These are phyloP conservation scores for Mallotus nudiflorus DNA, from an alignment of 345 rosid genomes.

Conservation along the genomic window DNA sequence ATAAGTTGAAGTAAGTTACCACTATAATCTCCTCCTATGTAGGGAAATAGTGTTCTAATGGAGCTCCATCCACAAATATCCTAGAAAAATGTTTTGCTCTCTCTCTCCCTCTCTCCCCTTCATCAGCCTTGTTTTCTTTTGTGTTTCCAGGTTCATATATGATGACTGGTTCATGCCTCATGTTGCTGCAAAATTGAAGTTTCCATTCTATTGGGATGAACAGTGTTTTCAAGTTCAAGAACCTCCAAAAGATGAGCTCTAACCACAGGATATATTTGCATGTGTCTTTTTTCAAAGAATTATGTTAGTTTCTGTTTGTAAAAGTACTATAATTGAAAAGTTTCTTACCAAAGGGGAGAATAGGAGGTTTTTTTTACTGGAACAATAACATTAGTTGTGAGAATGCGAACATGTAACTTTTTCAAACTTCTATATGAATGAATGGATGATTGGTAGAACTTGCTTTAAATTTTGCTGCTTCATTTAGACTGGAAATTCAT, in stretches of 20 bases:
- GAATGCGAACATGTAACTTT: no score
- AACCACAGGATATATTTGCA: background rate
- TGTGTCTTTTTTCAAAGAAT: no score
- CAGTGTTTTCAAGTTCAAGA: constrained; percentile 59
- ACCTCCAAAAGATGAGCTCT: constrained; percentile 75
- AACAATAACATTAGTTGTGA: background rate
- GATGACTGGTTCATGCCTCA: constrained; percentile 93
- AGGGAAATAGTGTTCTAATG: background rate
- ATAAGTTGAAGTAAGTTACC: background rate
- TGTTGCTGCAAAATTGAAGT: constrained; percentile 83
- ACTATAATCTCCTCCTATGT: background rate
- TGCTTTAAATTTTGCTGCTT: no score
- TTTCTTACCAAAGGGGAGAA: background rate
- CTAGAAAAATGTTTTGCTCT: no score
- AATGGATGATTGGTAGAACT: no score
- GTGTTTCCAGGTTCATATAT: constrained; percentile 55
- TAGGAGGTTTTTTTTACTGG: background rate
- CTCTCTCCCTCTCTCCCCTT: no score
- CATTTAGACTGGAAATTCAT: no score
- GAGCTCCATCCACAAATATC: background rate
- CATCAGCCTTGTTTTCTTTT: background rate
- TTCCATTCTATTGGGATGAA: constrained; percentile 86
- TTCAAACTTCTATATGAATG: no score
- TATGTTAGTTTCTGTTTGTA: background rate
- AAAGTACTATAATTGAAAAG: no score